Evolutionary conservation across 495 filamentous ascomycete species (phyloP).

Genomic region (Beverwykella pulmonaria): DNA sequence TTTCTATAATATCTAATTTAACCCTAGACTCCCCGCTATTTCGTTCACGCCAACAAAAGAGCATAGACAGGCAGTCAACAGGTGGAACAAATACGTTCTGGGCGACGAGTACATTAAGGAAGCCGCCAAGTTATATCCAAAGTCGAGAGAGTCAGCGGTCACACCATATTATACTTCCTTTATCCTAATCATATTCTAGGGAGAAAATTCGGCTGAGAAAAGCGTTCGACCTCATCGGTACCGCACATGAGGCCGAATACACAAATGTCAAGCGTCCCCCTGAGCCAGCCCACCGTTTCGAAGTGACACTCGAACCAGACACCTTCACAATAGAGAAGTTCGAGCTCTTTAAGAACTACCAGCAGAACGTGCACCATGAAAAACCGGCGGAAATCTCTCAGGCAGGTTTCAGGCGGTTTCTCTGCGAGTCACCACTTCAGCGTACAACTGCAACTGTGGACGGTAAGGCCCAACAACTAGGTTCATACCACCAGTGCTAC

Average conservation of each 20-base stretch:
- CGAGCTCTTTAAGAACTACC: slow-evolving; percentile 81
- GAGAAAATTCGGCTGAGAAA: slow-evolving; percentile 73
- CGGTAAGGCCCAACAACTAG: slow-evolving; percentile 62
- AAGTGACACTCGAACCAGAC: slow-evolving; percentile 78
- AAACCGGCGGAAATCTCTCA: slow-evolving; percentile 64
- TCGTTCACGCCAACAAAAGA: slow-evolving; percentile 73
- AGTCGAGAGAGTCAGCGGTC: slow-evolving; percentile 67
- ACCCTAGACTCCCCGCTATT: slow-evolving; percentile 64
- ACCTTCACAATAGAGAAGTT: slow-evolving; percentile 87
- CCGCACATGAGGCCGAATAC: slow-evolving; percentile 74
- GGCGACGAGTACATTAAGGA: slow-evolving; percentile 77
- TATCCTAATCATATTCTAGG: slow-evolving; percentile 43
- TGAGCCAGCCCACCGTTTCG: slow-evolving; percentile 76
- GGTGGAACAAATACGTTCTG: slow-evolving; percentile 84
- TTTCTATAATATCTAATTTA: slow-evolving; percentile 15
- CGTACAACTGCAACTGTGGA: slow-evolving; percentile 52
- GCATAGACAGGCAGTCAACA: slow-evolving; percentile 84
- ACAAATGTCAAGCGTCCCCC: slow-evolving; percentile 56
- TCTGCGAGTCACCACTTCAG: slow-evolving; percentile 77
- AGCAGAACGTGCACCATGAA: slow-evolving; percentile 78
- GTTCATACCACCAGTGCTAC: slow-evolving; percentile 96
- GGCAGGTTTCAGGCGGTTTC: slow-evolving; percentile 75
- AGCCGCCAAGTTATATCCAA: slow-evolving; percentile 72
- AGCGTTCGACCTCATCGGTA: slow-evolving; percentile 70
- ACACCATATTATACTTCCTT: background rate